These are phyloP conservation scores for Ligustrum vulgare DNA, from an alignment of 257 asterid genomes.

Conservation along the genomic window DNA sequence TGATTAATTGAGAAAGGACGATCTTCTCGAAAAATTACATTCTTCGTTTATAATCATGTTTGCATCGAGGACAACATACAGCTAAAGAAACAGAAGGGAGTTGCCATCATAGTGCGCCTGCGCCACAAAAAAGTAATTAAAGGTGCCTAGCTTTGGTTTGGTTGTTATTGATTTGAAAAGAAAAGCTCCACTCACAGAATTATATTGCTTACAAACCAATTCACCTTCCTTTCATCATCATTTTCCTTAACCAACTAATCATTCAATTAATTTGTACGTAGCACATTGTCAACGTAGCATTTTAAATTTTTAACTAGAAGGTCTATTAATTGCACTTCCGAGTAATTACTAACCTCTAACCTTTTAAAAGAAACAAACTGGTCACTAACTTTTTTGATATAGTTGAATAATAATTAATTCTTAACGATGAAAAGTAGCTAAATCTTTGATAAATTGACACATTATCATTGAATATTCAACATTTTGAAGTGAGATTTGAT, in stretches of 20 bases:
- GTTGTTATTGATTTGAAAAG: conserved; percentile 27
- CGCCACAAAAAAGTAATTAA: conserved; percentile 6
- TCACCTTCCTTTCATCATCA: conserved; percentile 34
- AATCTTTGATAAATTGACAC: too few species aligned
- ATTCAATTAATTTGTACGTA: not conserved
- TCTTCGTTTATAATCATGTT: not conserved
- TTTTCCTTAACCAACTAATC: conserved; percentile 15
- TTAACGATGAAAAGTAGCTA: too few species aligned
- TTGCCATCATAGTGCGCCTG: not conserved
- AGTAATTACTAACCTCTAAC: too few species aligned
- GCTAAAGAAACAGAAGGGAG: not conserved
- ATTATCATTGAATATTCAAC: not conserved
- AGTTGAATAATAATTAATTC: not conserved
- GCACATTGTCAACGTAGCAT: not conserved
- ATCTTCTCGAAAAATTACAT: too few species aligned
- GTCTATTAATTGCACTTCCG: too few species aligned
- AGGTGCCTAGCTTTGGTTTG: not conserved
- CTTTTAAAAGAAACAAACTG: not conserved
- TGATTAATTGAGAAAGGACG: too few species aligned
- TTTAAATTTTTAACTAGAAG: too few species aligned
- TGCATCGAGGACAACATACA: not conserved
- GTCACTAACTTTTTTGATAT: not conserved
- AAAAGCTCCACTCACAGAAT: not conserved
- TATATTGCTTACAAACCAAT: conserved; percentile 37
- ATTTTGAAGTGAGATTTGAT: too few species aligned